These are phyloP conservation scores for Cicer bijugum DNA, from an alignment of 306 rosid genomes.

Conservation along the genomic window DNA sequence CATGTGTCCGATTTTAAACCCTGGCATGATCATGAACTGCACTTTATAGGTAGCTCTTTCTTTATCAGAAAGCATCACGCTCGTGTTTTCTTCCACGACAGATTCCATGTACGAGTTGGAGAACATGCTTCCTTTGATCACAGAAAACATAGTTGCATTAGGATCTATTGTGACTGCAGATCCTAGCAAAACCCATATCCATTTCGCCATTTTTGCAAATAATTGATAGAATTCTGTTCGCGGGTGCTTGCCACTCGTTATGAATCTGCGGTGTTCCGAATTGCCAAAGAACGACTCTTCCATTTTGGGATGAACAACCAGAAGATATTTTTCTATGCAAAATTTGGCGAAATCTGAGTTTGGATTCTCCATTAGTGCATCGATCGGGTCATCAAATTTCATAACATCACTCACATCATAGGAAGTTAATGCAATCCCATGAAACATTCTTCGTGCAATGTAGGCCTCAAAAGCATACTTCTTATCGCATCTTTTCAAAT, in stretches of 20 bases:
- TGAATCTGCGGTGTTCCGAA: constrained; percentile 65
- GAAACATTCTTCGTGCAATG: constrained; percentile 72
- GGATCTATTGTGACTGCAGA: constrained; percentile 61
- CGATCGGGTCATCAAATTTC: constrained; percentile 70
- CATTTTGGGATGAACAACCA: constrained; percentile 69
- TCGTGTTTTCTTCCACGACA: constrained; percentile 52
- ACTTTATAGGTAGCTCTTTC: constrained; percentile 44
- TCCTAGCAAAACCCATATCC: constrained; percentile 74
- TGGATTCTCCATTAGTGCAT: constrained; percentile 64
- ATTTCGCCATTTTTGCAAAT: constrained; percentile 81
- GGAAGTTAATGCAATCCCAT: constrained; percentile 43
- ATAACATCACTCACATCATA: constrained; percentile 52
- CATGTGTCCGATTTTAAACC: constrained; percentile 62
- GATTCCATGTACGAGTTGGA: constrained; percentile 73
- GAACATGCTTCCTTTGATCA: constrained; percentile 60
- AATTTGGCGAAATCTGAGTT: constrained; percentile 73
- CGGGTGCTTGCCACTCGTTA: constrained; percentile 72
- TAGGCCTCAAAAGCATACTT: constrained; percentile 86
- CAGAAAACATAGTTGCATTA: constrained; percentile 59
- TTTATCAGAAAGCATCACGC: constrained; percentile 34
- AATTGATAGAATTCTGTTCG: constrained; percentile 79
- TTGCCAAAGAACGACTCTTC: constrained; percentile 79
- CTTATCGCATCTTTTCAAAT: constrained; percentile 72
- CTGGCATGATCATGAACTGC: constrained; percentile 86
- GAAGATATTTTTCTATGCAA: constrained; percentile 61